Base-by-base conservation (phyloP, 1,139 yeast genomes). In the Keqinozyma sinolaborantium region DNA sequence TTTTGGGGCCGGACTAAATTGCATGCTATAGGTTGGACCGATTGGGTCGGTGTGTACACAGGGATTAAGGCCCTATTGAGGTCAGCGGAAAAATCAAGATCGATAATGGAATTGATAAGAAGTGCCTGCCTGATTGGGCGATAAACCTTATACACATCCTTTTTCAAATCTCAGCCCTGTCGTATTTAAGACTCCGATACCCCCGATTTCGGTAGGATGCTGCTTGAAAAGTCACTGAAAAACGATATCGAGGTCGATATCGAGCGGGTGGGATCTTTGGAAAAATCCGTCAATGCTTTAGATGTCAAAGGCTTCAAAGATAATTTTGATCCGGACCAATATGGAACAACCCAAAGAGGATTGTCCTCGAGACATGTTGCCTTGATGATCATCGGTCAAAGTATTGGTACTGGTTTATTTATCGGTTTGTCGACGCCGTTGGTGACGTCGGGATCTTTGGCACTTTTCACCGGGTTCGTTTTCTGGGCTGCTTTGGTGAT, bases 351-450 rank as follows among this genome's bases (percentile, higher is more conserved):
- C 20, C 48, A 62, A 36, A 55, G 76, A 39, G 60, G 60, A 28
- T 53, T 73, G 26, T 56, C 58, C 25, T 51, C 66, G 9, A 57
- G 78, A 28, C 78, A 73, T 48, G 65, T 73, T 14, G 56, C 67
- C 26, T 58, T 73, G 44, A 67, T 73, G 60, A 67, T 72, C 30
- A 64, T 73, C 29, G 77, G 78, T n/a, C 75, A 72, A 34, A 56
- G 69, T 34, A 68, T 72, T 29, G 77, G 77, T 19, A 63, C 74
- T 3, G 78, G 77, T 31, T 51, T 70, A 28, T 70, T 64, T 43
- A 50, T 65, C 23, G 69, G 70, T 13, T 44, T 64, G 30, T 49
- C 59, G 12, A 34, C 54, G 3, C 69, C 70, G 2, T 52, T 65
- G 33, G 53, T 51, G 33, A 51, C 54, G 3, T 51, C 62, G 5